Percentiles rank a stretch among this genome's conserved stretches.
These are phyloP conservation scores for Talinum fruticosum DNA, from an alignment of 148 eudicot genomes.

Conservation along the genomic window DNA sequence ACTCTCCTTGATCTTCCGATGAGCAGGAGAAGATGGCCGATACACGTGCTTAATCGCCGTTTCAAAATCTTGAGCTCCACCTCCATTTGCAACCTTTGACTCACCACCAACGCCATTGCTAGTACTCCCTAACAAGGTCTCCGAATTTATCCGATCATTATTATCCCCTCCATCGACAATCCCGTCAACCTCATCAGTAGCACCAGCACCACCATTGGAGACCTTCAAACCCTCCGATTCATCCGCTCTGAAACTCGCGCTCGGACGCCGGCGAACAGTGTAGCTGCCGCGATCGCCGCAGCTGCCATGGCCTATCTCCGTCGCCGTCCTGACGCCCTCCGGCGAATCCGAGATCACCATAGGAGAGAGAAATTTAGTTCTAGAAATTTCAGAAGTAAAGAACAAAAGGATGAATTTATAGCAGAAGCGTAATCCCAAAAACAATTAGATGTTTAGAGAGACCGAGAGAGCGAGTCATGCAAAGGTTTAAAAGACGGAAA, in stretches of 20 bases:
- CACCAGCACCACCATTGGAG: conserved; percentile 3
- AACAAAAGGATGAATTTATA: not conserved
- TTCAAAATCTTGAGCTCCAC: not conserved
- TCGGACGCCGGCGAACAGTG: conserved; percentile 33
- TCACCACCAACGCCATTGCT: conserved; percentile 15
- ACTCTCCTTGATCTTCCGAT: conserved; percentile 70
- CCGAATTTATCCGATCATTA: conserved; percentile 16
- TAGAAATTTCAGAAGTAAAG: not conserved
- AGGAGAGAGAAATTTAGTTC: not conserved
- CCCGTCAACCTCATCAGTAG: conserved; percentile 8
- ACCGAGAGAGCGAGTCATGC: conserved; percentile 8
- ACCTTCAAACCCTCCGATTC: conserved; percentile 24
- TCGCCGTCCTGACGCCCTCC: conserved; percentile 29
- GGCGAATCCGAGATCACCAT: conserved; percentile 59
- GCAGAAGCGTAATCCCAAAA: not conserved
- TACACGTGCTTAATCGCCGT: conserved; percentile 35
- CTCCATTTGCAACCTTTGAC: conserved; percentile 29
- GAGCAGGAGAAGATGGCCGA: conserved; percentile 80
- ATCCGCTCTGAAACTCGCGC: conserved; percentile 2
- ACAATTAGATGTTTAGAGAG: not conserved
- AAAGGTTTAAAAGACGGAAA: not conserved
- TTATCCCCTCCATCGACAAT: conserved; percentile 22
- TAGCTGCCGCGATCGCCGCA: not conserved
- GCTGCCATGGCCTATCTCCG: not conserved
- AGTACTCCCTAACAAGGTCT: conserved; percentile 15